A percentile compares a stretch with the other conserved stretches of the same genome.
Conservation (phyloP, 2,329 filamentous ascomycete species). For the Hypoxylon sp. region DNA sequence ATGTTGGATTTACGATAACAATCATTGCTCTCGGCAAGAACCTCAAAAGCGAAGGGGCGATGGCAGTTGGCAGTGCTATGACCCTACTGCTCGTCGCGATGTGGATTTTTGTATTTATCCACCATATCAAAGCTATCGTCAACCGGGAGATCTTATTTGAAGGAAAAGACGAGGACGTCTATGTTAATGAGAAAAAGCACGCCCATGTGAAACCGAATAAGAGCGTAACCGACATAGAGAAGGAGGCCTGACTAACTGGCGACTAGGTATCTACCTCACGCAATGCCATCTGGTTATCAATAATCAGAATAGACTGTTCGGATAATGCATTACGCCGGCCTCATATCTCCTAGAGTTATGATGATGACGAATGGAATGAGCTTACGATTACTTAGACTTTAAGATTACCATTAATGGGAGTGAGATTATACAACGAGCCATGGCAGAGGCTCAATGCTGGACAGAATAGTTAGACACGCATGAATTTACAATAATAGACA, state of each 20-base stretch:
- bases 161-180: conserved; percentile 70
- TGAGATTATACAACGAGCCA: conserved; percentile 1
- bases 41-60: conserved; percentile 66
- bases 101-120: conserved; percentile 67
- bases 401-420: conserved; percentile 6
- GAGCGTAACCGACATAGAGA: conserved; percentile 39
- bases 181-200: conserved; percentile 46
- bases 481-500: conserved; percentile 21
- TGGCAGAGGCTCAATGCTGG: not conserved
- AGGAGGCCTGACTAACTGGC: conserved; percentile 37
- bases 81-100: conserved; percentile 68
- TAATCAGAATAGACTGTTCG: not conserved
- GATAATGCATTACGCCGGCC: conserved; percentile 24
- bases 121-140: conserved; percentile 65
- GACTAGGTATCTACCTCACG: not conserved
- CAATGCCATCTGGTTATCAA: not conserved
- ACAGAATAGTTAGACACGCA: conserved; percentile 9
- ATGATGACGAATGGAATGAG: conserved; percentile 33
- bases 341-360: conserved; percentile 7
- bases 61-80: conserved; percentile 69
- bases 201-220: conserved; percentile 44
- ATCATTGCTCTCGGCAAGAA: conserved; percentile 70
- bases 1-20: conserved; percentile 73
- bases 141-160: conserved; percentile 69
- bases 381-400: conserved; percentile 25